phyloP scores from a whole-genome alignment of 768 basidiomycete species.

The Suillus plorans region DNA sequence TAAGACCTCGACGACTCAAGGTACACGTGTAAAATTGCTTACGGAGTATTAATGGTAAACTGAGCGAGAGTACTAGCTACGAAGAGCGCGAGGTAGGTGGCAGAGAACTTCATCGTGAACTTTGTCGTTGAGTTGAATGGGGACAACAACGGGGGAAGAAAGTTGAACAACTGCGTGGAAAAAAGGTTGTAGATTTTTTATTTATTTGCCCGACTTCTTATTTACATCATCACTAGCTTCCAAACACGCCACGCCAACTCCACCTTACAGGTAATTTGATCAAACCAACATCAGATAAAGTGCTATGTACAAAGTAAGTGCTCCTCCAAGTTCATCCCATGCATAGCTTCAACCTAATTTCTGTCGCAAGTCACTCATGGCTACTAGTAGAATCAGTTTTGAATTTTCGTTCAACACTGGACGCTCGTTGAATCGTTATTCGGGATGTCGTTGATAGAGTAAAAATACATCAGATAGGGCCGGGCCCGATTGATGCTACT shows the following conservation, averaged over 20 bases:
- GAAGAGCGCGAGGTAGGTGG: constrained; percentile 41
- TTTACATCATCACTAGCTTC: constrained; percentile 6
- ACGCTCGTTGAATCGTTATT: not conserved
- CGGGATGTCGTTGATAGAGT: not conserved
- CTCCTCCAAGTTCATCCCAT: not conserved
- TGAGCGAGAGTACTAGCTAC: constrained; percentile 46
- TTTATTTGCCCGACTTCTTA: constrained; percentile 33
- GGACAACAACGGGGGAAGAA: constrained; percentile 18
- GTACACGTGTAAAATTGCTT: constrained; percentile 27
- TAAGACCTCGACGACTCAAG: constrained; percentile 3
- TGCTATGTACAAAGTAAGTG: not conserved
- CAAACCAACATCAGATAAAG: too few species aligned
- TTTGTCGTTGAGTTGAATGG: constrained; percentile 13
- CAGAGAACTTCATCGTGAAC: constrained; percentile 46
- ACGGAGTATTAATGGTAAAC: constrained; percentile 72
- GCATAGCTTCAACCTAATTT: not conserved
- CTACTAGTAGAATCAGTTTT: not conserved
- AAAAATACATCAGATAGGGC: constrained; percentile 11
- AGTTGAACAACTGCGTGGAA: constrained; percentile 28
- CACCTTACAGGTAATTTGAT: not conserved
- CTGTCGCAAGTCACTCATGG: not conserved
- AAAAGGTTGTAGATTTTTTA: constrained; percentile 14
- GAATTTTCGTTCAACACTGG: not conserved
- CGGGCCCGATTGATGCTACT: not conserved
- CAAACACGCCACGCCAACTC: constrained; percentile 7